Evolutionary conservation across 2,329 filamentous ascomycete genomes (phyloP), one percentile per base, ranked within the genome.

Genomic region (Emergomyces orientalis): DNA sequence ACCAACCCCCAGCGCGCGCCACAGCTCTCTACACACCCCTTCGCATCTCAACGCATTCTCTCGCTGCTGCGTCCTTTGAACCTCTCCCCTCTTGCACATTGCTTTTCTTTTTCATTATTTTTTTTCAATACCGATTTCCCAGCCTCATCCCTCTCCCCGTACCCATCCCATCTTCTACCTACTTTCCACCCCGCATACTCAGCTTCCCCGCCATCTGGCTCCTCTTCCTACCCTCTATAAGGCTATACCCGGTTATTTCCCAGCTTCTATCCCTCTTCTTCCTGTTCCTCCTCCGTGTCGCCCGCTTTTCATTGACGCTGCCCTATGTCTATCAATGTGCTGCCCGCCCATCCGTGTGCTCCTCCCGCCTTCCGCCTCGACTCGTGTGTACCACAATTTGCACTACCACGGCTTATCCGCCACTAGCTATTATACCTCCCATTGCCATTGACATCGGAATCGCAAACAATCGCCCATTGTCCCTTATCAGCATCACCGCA

Each of bases 1-100:
- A 37, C 7, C 34, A 1, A 37, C 34, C 34, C 3, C 34, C 34
- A 37, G 34, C 41, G 19, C 41, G 17, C 41, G 41, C 41, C 41
- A 45, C 43, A 45, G 19, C 43, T 45, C 19, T 45, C n/a, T n/a
- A n/a, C 43, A 59, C 37, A n/a, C n/a, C n/a, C n/a, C n/a, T n/a
- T n/a, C n/a, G n/a, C n/a, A n/a, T n/a, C n/a, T n/a, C n/a, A n/a
- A n/a, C 39, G 58, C 56, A 22, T 34, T 49, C 54, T 49, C 51
- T 2, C 27, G 22, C 47, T 30, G 47, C 45, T 57, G 49, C 60
- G 30, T 58, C 30, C 47, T 62, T 39, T 61, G 41, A 34, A 54
- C 45, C 58, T 62, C 43, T 61, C 58, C 59, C 62, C 63, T 60
- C 61, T 52, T 62, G 54, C 34, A 17, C 45, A n/a, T 27, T 13